phyloP scores from a whole-genome alignment of 1,284 basidiomycete genomes.

The Moniliella sp. region DNA sequence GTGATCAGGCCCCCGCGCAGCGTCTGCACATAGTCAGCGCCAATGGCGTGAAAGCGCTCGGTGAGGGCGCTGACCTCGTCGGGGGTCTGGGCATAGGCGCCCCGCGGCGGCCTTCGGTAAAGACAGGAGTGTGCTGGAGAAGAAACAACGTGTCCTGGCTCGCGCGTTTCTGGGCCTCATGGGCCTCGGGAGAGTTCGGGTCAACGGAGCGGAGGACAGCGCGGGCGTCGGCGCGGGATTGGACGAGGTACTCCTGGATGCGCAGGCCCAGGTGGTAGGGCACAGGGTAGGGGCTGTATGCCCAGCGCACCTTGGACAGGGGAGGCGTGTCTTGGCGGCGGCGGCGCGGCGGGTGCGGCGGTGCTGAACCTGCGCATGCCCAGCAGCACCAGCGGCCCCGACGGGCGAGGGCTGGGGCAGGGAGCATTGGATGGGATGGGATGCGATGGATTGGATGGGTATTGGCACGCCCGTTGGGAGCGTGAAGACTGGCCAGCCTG shows the following conservation, averaged over 20 bases:
- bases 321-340: background rate
- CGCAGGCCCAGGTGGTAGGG: constrained; percentile 21
- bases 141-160: constrained; percentile 38
- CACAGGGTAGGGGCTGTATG: constrained; percentile 20
- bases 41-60: constrained; percentile 47
- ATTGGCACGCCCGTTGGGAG: too few species aligned
- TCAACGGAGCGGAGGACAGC: constrained; percentile 52
- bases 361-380: too few species aligned
- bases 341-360: too few species aligned
- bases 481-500: too few species aligned
- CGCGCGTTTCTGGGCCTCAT: constrained; percentile 32
- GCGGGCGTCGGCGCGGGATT: constrained; percentile 12
- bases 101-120: constrained; percentile 63
- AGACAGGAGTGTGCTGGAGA: constrained; percentile 67
- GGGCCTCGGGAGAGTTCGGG: constrained; percentile 47
- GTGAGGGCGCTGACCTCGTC: constrained; percentile 40
- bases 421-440: too few species aligned
- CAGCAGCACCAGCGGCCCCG: too few species aligned
- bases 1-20: constrained; percentile 78
- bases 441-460: too few species aligned
- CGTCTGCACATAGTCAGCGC: constrained; percentile 67
- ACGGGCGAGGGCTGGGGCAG: too few species aligned
- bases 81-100: constrained; percentile 36
- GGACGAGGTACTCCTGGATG: constrained; percentile 23
- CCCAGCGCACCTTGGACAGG: background rate